Evolutionary conservation across 805 yeast species (phyloP).

Genomic region (Ogataea allantospora): DNA sequence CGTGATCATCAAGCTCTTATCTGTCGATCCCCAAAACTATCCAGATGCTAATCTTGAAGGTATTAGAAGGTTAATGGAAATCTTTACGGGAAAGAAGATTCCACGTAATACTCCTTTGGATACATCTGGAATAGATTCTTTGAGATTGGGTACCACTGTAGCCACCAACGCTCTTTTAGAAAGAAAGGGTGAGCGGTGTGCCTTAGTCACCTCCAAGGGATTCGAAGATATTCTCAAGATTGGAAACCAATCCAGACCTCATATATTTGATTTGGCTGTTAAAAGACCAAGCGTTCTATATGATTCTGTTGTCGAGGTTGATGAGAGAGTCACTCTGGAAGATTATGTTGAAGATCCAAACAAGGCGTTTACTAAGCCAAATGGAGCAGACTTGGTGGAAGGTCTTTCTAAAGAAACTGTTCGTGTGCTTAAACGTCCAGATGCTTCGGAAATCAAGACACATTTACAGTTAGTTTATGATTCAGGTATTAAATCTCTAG

Average conservation of each 20-base stretch:
- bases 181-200: slow-evolving; percentile 87
- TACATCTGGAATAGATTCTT: slow-evolving; percentile 58
- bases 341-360: slow-evolving; percentile 75
- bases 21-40: slow-evolving; percentile 87
- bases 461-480: slow-evolving; percentile 45
- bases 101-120: slow-evolving; percentile 63
- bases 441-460: slow-evolving; percentile 40
- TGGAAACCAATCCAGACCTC: slow-evolving; percentile 91
- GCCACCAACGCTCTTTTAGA: slow-evolving; percentile 95
- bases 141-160: slow-evolving; percentile 91
- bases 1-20: slow-evolving; percentile 70
- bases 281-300: slow-evolving; percentile 69
- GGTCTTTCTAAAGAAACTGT: slow-evolving; percentile 73
- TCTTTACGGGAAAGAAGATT: slow-evolving; percentile 49
- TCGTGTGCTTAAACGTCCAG: slow-evolving; percentile 52
- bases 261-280: slow-evolving; percentile 80
- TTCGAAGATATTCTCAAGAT: slow-evolving; percentile 78
- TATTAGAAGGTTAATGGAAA: slow-evolving; percentile 71
- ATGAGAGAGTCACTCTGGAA: slow-evolving; percentile 85
- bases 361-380: slow-evolving; percentile 23
- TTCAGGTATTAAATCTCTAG: slow-evolving; percentile 65
- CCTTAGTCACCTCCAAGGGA: slow-evolving; percentile 83
- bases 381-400: slow-evolving; percentile 38
- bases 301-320: slow-evolving; percentile 75
- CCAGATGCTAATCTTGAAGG: slow-evolving; percentile 93